phyloP scores from a whole-genome alignment of 176 grass and related monocot genomes.

The Metroxylon sagu region DNA sequence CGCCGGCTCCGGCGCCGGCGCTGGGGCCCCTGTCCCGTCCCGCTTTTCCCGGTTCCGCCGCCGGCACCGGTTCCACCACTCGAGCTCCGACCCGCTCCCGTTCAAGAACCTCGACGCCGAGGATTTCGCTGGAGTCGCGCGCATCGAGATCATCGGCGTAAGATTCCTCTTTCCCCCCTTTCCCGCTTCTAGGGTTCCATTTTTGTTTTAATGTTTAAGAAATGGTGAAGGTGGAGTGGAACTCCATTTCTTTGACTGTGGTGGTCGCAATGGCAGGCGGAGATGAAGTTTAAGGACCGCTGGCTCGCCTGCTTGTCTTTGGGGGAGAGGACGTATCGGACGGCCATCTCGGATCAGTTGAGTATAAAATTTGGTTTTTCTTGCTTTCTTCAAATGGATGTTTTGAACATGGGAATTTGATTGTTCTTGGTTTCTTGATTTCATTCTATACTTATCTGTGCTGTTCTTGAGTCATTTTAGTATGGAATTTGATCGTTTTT shows the following conservation, averaged over 20 bases:
- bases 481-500: no score
- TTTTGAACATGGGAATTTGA: no score
- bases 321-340: constrained; percentile 83
- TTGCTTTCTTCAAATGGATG: background rate
- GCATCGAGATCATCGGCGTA: constrained; percentile 62
- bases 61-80: constrained; percentile 39
- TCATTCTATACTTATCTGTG: background rate
- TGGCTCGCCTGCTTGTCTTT: constrained; percentile 93
- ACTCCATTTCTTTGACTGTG: background rate
- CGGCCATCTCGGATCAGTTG: constrained; percentile 76
- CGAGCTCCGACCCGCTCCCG: background rate
- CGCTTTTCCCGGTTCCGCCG: constrained; percentile 64
- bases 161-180: background rate
- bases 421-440: background rate
- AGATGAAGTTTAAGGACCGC: constrained; percentile 89
- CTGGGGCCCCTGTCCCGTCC: constrained; percentile 32
- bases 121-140: constrained; percentile 88
- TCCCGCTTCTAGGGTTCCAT: background rate
- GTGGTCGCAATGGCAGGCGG: constrained; percentile 43
- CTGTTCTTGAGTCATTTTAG: no score
- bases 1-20: constrained; percentile 3
- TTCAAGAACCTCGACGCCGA: constrained; percentile 26
- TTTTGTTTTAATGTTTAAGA: background rate
- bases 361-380: background rate
- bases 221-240: background rate